Conservation (phyloP, 495 filamentous ascomycete species). For the Stereocaulon alpinum region DNA sequence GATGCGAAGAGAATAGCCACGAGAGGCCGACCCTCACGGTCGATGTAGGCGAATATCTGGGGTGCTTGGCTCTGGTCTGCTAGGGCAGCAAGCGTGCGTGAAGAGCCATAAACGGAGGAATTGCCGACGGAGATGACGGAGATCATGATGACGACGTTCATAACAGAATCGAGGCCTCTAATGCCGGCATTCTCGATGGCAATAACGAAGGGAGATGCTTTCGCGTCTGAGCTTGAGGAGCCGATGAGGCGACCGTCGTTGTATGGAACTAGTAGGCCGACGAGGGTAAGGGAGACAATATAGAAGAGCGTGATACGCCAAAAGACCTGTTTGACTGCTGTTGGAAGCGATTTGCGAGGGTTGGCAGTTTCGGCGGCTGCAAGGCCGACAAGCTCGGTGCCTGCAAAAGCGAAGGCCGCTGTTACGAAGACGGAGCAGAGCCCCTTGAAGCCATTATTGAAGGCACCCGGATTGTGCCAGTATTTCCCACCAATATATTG, state of each 20-base stretch:
- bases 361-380: constrained; percentile 38
- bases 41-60: constrained; percentile 65
- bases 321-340: constrained; percentile 38
- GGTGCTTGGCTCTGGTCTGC: constrained; percentile 82
- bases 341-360: constrained; percentile 35
- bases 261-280: constrained; percentile 58
- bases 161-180: constrained; percentile 61
- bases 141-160: constrained; percentile 86
- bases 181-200: constrained; percentile 76
- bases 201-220: constrained; percentile 82
- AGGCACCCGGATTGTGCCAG: constrained; percentile 81
- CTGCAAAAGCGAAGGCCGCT: constrained; percentile 84
- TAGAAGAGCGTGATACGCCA: constrained; percentile 30
- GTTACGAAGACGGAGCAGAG: constrained; percentile 90
- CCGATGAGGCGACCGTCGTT: constrained; percentile 50
- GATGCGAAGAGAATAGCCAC: constrained; percentile 61
- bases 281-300: constrained; percentile 47
- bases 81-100: constrained; percentile 74
- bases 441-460: constrained; percentile 88
- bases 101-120: constrained; percentile 77
- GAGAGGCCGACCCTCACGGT: constrained; percentile 72
- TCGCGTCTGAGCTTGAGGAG: constrained; percentile 48
- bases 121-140: constrained; percentile 83
- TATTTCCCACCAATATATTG: constrained; percentile 76
- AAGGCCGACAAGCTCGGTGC: constrained; percentile 78